Conservation (phyloP, 78 protist species). For the Dictyostelium brefeldianum region DNA sequence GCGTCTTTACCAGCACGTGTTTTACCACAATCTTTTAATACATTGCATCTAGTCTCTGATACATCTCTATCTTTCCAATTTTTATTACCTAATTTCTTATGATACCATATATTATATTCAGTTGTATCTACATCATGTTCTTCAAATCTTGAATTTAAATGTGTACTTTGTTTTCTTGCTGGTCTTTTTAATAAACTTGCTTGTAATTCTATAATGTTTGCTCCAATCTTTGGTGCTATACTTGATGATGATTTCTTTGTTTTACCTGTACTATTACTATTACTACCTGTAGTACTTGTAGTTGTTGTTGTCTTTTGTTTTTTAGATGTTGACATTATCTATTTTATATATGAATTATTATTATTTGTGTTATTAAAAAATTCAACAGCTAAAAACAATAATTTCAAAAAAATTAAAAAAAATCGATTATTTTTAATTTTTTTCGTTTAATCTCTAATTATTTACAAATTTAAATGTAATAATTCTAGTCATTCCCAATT, state of each 20-base stretch:
- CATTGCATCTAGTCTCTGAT: constrained; percentile 35
- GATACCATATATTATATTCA: constrained; percentile 84
- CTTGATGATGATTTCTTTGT: background rate
- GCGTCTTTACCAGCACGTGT: constrained; percentile 75
- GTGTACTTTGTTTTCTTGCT: constrained; percentile 62
- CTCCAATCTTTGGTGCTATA: background rate
- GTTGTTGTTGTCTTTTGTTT: background rate
- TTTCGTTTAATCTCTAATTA: too few species aligned
- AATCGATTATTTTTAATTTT: too few species aligned
- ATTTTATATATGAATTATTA: too few species aligned
- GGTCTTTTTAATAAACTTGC: constrained; percentile 46
- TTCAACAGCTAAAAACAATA: too few species aligned
- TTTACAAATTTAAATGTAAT: too few species aligned
- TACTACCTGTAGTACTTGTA: background rate
- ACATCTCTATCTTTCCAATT: constrained; percentile 68
- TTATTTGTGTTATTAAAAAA: too few species aligned
- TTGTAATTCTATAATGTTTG: constrained; percentile 33
- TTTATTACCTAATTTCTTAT: constrained; percentile 65
- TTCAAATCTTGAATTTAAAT: constrained; percentile 67
- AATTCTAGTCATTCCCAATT: too few species aligned
- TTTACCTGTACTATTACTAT: background rate
- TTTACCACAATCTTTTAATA: constrained; percentile 79
- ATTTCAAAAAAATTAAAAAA: too few species aligned
- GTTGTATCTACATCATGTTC: constrained; percentile 66
- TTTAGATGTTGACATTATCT: background rate